Conservation (phyloP, 2,329 filamentous ascomycete genomes). For the Trichoderma sp. region DNA sequence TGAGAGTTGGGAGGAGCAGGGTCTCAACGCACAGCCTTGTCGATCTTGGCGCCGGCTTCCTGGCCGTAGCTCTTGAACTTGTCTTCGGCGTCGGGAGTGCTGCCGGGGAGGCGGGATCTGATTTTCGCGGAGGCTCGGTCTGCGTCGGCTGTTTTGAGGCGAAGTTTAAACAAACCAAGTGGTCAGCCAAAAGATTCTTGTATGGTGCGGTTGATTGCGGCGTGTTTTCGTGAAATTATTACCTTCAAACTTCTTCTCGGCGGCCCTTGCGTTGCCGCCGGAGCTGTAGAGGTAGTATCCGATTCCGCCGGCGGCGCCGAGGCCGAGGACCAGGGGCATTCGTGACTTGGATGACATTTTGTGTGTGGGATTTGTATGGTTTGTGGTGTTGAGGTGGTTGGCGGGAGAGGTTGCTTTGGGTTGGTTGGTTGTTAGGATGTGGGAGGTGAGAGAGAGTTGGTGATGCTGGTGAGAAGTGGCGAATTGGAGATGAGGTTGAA, state of each 20-base stretch:
- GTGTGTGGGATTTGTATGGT: conserved; percentile 17
- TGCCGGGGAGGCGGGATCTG: conserved; percentile 62
- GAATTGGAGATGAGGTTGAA: not conserved
- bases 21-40: conserved; percentile 62
- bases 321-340: conserved; percentile 56
- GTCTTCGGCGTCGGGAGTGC: conserved; percentile 64
- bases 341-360: conserved; percentile 48
- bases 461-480: not conserved
- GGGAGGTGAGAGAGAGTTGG: not conserved
- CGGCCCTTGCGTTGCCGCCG: conserved; percentile 77
- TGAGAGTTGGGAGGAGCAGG: too few species aligned
- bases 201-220: too few species aligned
- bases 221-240: too few species aligned
- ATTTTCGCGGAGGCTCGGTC: conserved; percentile 67
- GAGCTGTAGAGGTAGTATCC: conserved; percentile 92
- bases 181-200: too few species aligned
- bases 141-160: conserved; percentile 66
- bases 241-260: conserved; percentile 89
- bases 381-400: not conserved
- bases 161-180: too few species aligned
- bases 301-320: conserved; percentile 65
- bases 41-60: conserved; percentile 64
- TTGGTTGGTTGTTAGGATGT: not conserved
- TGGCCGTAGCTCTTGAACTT: conserved; percentile 54
- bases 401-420: not conserved